Percentiles rank a stretch among this genome's conserved stretches.
phyloP scores from a whole-genome alignment of 495 filamentous ascomycete species.

The Penicillium waksmanii region DNA sequence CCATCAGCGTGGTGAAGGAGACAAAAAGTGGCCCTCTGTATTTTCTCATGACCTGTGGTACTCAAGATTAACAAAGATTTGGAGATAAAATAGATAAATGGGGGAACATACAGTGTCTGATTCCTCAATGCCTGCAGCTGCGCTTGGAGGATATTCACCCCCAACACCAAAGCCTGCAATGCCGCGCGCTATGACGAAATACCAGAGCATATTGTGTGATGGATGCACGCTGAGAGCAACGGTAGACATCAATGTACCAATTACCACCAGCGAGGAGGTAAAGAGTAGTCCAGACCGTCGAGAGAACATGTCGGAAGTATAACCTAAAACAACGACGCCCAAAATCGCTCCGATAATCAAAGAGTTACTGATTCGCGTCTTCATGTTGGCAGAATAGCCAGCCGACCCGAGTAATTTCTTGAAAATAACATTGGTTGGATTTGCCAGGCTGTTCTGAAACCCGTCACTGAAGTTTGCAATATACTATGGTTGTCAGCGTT shows the following conservation, averaged over 20 bases:
- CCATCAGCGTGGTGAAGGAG: slow-evolving; percentile 43
- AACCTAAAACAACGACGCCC: slow-evolving; percentile 37
- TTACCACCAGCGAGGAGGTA: slow-evolving; percentile 36
- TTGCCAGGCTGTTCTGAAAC: slow-evolving; percentile 38
- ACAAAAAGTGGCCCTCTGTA: slow-evolving; percentile 40
- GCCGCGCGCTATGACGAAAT: slow-evolving; percentile 38
- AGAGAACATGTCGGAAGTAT: slow-evolving; percentile 39
- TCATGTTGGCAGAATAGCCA: slow-evolving; percentile 37
- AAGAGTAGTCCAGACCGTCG: slow-evolving; percentile 36
- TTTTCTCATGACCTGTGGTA: slow-evolving; percentile 25
- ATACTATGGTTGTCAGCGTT: slow-evolving; percentile 23
- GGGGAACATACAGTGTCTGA: slow-evolving; percentile 30
- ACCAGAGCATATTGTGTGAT: slow-evolving; percentile 41
- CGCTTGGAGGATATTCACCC: slow-evolving; percentile 41
- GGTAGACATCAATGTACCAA: slow-evolving; percentile 41
- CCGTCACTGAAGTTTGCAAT: slow-evolving; percentile 46
- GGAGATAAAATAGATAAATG: not conserved
- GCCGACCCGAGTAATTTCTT: slow-evolving; percentile 32
- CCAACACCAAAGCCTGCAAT: slow-evolving; percentile 41
- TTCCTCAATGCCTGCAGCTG: slow-evolving; percentile 39
- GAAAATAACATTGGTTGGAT: slow-evolving; percentile 45
- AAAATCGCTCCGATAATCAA: slow-evolving; percentile 41
- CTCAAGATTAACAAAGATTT: not conserved
- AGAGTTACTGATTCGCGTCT: slow-evolving; percentile 41
- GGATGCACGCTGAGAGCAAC: slow-evolving; percentile 37